A percentile compares a stretch with the other conserved stretches of the same genome.
These are phyloP conservation scores for Pelargonium exstipulatum DNA, from an alignment of 441 rosid species.

Conservation along the genomic window DNA sequence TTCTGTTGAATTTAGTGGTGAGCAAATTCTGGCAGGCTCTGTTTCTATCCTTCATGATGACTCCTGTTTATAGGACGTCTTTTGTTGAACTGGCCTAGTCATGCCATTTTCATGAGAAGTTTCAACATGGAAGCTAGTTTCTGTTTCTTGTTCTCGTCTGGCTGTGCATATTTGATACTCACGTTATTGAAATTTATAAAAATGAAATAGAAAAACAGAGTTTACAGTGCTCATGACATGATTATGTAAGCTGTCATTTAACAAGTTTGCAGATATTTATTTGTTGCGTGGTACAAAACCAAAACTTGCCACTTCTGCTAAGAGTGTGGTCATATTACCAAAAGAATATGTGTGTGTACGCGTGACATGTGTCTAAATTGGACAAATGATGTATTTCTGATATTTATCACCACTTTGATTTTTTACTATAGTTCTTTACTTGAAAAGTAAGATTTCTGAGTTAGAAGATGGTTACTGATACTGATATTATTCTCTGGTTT, in stretches of 20 bases:
- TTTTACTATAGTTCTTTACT: no score
- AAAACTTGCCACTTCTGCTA: background rate
- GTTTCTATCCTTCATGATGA: background rate
- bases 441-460: background rate
- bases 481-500: background rate
- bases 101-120: background rate
- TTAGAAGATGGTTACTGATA: background rate
- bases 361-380: background rate
- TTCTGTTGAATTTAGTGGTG: background rate
- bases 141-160: background rate
- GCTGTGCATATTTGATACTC: background rate
- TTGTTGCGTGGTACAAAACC: background rate
- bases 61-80: background rate
- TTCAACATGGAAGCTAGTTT: background rate
- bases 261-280: background rate
- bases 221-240: background rate
- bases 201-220: background rate
- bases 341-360: background rate
- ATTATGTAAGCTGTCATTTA: background rate
- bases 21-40: conserved; percentile 1
- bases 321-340: background rate
- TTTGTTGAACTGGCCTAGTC: background rate
- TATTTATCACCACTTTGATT: background rate
- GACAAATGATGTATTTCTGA: background rate
- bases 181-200: background rate